Percentiles rank a stretch among this genome's conserved stretches.
Evolutionary conservation across 371 early-diverging fungal species (phyloP).

Genomic region (Rhizopus stolonifer): DNA sequence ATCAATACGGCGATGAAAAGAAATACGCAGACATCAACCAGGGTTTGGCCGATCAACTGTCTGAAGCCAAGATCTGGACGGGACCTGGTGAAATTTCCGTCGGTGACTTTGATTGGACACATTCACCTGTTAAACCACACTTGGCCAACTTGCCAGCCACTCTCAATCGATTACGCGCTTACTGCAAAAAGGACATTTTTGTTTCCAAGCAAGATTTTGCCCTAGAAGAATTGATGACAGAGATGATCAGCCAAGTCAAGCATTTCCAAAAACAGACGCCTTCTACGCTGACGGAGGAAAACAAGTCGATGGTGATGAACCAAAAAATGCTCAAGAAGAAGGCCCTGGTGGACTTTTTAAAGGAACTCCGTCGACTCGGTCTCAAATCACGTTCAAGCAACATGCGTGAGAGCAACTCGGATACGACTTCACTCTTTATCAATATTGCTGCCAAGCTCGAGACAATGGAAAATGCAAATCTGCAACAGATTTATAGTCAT

Average conservation of each 20-base stretch:
- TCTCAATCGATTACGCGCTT: conserved; percentile 30
- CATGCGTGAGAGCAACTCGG: conserved; percentile 40
- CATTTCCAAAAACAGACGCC: conserved; percentile 68
- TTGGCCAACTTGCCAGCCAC: conserved; percentile 38
- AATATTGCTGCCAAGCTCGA: conserved; percentile 36
- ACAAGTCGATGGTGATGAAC: conserved; percentile 67
- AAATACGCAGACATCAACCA: conserved; percentile 36
- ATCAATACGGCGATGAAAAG: conserved; percentile 54
- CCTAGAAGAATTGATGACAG: conserved; percentile 49
- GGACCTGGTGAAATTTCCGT: background rate
- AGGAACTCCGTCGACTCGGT: conserved; percentile 79
- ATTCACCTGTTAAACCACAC: conserved; percentile 29
- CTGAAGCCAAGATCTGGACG: conserved; percentile 31
- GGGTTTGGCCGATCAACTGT: conserved; percentile 37
- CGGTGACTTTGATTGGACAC: conserved; percentile 14
- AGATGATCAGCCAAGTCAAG: conserved; percentile 53
- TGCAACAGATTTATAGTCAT: conserved; percentile 27
- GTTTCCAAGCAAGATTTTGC: conserved; percentile 26
- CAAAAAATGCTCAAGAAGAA: conserved; percentile 84
- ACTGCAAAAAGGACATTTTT: conserved; percentile 38
- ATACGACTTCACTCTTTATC: conserved; percentile 37
- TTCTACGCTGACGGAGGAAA: conserved; percentile 62
- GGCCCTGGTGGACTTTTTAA: conserved; percentile 84
- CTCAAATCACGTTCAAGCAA: conserved; percentile 64
- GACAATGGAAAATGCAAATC: conserved; percentile 23